Evolutionary conservation across 305 asterid genomes (phyloP), one percentile per base, ranked within the genome.

Genomic region (Rubia balearica): DNA sequence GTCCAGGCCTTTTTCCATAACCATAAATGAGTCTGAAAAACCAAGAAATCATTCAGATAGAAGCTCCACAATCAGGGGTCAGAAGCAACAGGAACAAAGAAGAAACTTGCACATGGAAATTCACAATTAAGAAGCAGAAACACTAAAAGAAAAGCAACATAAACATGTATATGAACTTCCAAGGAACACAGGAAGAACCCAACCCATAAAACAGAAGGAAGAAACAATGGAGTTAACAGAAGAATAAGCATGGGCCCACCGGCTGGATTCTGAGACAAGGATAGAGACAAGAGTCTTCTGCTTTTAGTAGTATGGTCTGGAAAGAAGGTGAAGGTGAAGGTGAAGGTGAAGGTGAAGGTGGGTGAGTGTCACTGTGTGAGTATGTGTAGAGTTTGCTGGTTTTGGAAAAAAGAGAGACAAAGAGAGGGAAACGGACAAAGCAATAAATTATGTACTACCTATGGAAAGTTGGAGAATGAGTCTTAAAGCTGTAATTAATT

Each of bases 321-420:
- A 49, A 49, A 33, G 36, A 33, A 33, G 1, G 36, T 1, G 36
- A 3, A 33, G 36, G 24, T 1, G 24, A 24, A 24, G 24, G 24
- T 1, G 24, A 24, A 24, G 24, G 36, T 1, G 65, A 17, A 69
- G 33, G 46, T 38, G 55, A 13, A 12, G 40, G 13, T 9, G 16
- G 22, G 65, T 19, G 51, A 5, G 51, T 33, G 63, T 40, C 30
- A 38, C 51, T 16, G 68, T 64, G 51, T 64, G 67, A 22, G 42
- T 62, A 21, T 30, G 48, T n/a, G 14, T n/a, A 13, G 38, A 40
- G 24, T 36, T 55, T 69, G 63, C 53, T 40, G 61, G 73, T 69
- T 55, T 55, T 55, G 51, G 68, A 42, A 42, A 64, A 41, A 64
- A 64, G 21, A 40, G 49, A 64, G 68, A 64, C 68, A 40, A 63